Evolutionary conservation across 2,329 filamentous ascomycete genomes (phyloP), one percentile per base, ranked within the genome.

Genomic region (Penicillium sp.): DNA sequence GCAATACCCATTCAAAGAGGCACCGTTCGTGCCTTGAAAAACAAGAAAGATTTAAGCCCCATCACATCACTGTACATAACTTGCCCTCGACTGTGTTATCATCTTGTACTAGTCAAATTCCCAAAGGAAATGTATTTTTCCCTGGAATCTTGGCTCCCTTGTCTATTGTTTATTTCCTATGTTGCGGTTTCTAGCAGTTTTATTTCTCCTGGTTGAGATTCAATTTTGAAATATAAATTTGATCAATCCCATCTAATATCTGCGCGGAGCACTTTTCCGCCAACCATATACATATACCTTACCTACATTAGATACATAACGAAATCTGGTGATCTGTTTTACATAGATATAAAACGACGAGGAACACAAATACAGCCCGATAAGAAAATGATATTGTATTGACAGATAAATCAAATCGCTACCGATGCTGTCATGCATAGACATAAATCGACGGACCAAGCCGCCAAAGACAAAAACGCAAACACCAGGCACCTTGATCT

Each of bases 1-100:
- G 34, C 46, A 54, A 54, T 54, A 56, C 48, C 50, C 40, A 36
- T 48, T 49, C 42, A 47, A 23, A 34, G 46, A 46, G 34, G 44
- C 49, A 44, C 42, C 32, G 44, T 39, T 51, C 50, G 51, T 59
- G 44, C 44, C 52, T 55, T 29, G 58, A 63, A 62, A 59, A 57
- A 55, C 56, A 61, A 51, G 56, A 55, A 61, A 53, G 57, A 53
- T 47, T 50, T 39, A 41, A 50, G 40, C 44, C 55, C 53, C 51
- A 54, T 51, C 57, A 63, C 55, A 52, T 42, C 60, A 59, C 59
- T 71, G 69, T 71, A 71, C 63, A 71, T 71, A 70, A 65, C 57
- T 56, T 57, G 55, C 60, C 61, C 59, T 58, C 58, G 50, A 56
- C 55, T 59, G 56, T 62, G 59, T 67, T 62, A 55, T 63, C 63